phyloP scores from a whole-genome alignment of 2,329 filamentous ascomycete genomes.

The Penicillium expansum region DNA sequence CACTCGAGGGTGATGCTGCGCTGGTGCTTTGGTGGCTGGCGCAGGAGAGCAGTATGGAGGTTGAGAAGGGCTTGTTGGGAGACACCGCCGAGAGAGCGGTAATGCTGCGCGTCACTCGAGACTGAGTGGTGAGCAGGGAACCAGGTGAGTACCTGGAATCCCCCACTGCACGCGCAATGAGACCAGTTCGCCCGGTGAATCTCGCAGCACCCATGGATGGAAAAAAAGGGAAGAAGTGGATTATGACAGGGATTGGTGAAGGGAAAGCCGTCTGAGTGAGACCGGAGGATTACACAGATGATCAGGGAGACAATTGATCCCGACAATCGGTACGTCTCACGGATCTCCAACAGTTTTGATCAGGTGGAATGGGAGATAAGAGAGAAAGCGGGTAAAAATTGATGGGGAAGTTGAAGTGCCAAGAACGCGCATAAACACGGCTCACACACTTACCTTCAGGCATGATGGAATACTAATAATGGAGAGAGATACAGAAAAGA shows the following conservation, averaged over 20 bases:
- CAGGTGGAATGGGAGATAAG: neutral
- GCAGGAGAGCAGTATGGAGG: conserved; percentile 19
- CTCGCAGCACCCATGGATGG: conserved; percentile 25
- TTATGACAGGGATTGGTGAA: neutral
- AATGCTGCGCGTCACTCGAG: neutral
- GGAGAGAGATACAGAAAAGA: neutral
- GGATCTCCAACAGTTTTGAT: neutral
- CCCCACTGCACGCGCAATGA: conserved; percentile 13
- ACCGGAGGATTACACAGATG: neutral
- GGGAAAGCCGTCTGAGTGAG: neutral
- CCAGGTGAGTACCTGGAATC: conserved; percentile 5
- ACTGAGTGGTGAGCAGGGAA: conserved; percentile 4
- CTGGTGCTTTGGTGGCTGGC: conserved; percentile 11
- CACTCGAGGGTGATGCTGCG: neutral
- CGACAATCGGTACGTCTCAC: neutral
- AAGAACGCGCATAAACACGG: conserved; percentile 11
- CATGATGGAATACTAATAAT: neutral
- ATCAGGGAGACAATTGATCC: neutral
- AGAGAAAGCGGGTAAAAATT: conserved; percentile 13
- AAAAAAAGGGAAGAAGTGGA: neutral
- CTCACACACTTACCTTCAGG: conserved; percentile 22
- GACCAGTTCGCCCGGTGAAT: conserved; percentile 20
- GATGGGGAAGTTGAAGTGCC: conserved; percentile 12
- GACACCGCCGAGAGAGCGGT: neutral
- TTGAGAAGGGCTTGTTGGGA: conserved; percentile 20